A percentile compares a stretch with the other conserved stretches of the same genome.
phyloP scores from a whole-genome alignment of 176 grass and related monocot genomes.

The Neostapfia colusana region DNA sequence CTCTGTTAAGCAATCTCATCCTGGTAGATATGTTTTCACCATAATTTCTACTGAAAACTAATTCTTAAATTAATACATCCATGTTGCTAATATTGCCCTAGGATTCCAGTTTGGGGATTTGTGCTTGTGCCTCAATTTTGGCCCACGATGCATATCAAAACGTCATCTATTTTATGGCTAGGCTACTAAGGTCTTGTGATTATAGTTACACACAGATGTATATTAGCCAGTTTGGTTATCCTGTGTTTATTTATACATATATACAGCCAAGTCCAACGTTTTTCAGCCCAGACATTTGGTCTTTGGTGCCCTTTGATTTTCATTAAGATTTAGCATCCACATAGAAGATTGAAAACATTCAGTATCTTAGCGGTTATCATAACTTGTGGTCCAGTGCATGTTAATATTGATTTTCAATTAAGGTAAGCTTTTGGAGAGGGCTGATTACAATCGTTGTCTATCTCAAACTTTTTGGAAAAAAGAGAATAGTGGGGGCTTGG shows the following conservation, averaged over 20 bases:
- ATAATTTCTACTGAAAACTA: slow-evolving; percentile 2
- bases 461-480: not conserved
- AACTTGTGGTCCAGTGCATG: slow-evolving; percentile 10
- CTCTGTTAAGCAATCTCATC: not conserved
- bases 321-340: slow-evolving; percentile 7
- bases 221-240: slow-evolving; percentile 2
- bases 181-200: not conserved
- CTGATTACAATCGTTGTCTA: not conserved
- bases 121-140: slow-evolving; percentile 28
- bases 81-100: not conserved
- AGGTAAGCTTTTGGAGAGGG: not conserved
- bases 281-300: not conserved
- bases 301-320: slow-evolving; percentile 16
- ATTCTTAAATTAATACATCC: slow-evolving; percentile 5
- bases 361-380: not conserved
- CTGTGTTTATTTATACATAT: not conserved
- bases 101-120: not conserved
- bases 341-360: not conserved
- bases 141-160: slow-evolving; percentile 2
- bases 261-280: not conserved
- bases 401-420: slow-evolving; percentile 22
- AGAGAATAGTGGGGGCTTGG: not conserved
- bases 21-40: not conserved
- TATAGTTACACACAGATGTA: not conserved
- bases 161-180: not conserved